Conservation (phyloP, 169 alveolate species). For the Cryptosporidium canis region DNA sequence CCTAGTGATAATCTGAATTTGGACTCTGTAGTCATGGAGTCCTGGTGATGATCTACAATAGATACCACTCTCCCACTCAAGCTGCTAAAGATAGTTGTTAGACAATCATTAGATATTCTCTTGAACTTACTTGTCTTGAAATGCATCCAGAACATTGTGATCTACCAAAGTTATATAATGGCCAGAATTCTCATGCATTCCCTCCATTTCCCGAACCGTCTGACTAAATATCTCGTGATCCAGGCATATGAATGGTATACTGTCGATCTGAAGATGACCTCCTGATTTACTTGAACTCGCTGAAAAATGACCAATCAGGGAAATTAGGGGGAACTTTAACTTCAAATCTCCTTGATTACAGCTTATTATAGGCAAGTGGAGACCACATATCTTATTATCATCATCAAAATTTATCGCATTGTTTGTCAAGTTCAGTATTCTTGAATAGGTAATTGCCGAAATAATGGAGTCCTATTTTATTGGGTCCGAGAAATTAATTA, state of each 20-base stretch:
- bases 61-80: slow-evolving; percentile 6
- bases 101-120: not conserved
- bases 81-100: not conserved
- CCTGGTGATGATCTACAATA: slow-evolving; percentile 62
- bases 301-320: slow-evolving; percentile 2
- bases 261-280: not conserved
- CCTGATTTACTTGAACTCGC: not conserved
- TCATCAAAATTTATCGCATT: slow-evolving; percentile 1
- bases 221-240: not conserved
- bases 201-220: not conserved
- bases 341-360: not conserved
- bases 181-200: not conserved
- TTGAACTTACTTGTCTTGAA: slow-evolving; percentile 22
- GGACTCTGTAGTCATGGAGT: not conserved
- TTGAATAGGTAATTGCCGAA: slow-evolving; percentile 53
- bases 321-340: slow-evolving; percentile 22
- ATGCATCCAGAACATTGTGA: slow-evolving; percentile 16
- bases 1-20: slow-evolving; percentile 28
- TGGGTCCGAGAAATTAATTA: not conserved
- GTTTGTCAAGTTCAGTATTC: not conserved
- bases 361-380: slow-evolving; percentile 39
- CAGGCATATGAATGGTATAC: slow-evolving; percentile 19
- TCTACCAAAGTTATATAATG: slow-evolving; percentile 39
- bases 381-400: not conserved
- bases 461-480: slow-evolving; percentile 36